A percentile compares a stretch with the other conserved stretches of the same genome.
Conservation (phyloP, 2,329 filamentous ascomycete genomes). For the Aspergillus sp. region DNA sequence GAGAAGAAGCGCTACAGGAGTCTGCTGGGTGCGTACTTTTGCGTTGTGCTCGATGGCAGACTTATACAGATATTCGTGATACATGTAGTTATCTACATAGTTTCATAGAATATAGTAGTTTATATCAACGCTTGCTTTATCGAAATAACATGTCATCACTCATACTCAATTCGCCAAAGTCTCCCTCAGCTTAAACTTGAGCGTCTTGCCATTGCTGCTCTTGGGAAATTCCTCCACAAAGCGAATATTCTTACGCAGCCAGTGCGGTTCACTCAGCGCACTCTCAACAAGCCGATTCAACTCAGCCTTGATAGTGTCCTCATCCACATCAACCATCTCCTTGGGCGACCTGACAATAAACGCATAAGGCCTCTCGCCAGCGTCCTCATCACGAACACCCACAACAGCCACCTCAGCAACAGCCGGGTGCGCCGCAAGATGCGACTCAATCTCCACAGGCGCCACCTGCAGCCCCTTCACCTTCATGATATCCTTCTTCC, state of each 20-base stretch:
- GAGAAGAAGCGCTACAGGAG: too few species aligned
- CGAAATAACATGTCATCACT: too few species aligned
- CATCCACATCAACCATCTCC: background rate
- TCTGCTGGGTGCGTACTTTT: too few species aligned
- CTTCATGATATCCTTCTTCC: constrained; percentile 69
- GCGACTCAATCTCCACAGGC: constrained; percentile 63
- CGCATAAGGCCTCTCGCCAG: constrained; percentile 58
- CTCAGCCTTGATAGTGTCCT: background rate
- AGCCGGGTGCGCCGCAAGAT: constrained; percentile 55
- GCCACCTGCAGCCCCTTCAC: constrained; percentile 53
- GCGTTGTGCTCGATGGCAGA: too few species aligned
- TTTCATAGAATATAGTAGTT: too few species aligned
- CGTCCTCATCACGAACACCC: constrained; percentile 29
- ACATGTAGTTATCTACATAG: too few species aligned
- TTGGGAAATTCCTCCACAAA: constrained; percentile 1
- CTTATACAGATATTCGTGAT: too few species aligned
- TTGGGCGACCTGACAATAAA: constrained; percentile 48
- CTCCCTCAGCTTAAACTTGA: background rate
- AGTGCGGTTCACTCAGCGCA: constrained; percentile 1
- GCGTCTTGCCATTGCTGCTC: constrained; percentile 1
- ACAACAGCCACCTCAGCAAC: constrained; percentile 60
- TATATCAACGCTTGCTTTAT: too few species aligned
- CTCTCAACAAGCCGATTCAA: background rate
- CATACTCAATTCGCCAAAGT: background rate
- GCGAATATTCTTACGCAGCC: background rate